phyloP scores from a whole-genome alignment of 2,329 filamentous ascomycete genomes.

The Colletotrichum scovillei region DNA sequence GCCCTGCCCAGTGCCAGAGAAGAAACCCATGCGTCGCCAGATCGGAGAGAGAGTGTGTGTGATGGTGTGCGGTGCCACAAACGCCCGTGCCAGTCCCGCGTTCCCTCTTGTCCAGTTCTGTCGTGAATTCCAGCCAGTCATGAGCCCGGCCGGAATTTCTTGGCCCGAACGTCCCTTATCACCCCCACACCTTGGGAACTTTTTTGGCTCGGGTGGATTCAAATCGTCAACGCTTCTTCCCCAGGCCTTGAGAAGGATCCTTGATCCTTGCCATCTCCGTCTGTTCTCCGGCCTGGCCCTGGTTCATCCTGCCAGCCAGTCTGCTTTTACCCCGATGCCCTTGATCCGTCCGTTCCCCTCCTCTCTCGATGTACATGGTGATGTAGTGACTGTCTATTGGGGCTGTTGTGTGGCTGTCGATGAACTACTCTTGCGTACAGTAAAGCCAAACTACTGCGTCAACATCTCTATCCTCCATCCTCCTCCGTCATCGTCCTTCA shows the following conservation, averaged over 20 bases:
- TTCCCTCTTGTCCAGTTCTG: not conserved
- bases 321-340: conserved; percentile 21
- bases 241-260: conserved; percentile 1
- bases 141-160: not conserved
- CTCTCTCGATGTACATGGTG: not conserved
- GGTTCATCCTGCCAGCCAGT: not conserved
- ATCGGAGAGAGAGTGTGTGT: conserved; percentile 11
- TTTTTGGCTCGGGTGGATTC: conserved; percentile 31
- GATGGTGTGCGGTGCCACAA: conserved; percentile 8
- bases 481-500: not conserved
- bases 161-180: conserved; percentile 25
- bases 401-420: not conserved
- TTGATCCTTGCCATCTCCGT: not conserved
- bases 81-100: conserved; percentile 28
- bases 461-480: not conserved
- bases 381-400: not conserved
- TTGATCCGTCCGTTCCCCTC: conserved; percentile 18
- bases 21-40: conserved; percentile 18
- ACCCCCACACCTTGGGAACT: conserved; percentile 34
- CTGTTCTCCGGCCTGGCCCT: not conserved
- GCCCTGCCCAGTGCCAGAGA: conserved; percentile 1
- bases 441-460: not conserved
- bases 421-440: not conserved
- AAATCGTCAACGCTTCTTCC: conserved; percentile 4
- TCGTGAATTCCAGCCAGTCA: conserved; percentile 15